phyloP scores from a whole-genome alignment of 2,329 filamentous ascomycete species.

The Thelonectria rubi region DNA sequence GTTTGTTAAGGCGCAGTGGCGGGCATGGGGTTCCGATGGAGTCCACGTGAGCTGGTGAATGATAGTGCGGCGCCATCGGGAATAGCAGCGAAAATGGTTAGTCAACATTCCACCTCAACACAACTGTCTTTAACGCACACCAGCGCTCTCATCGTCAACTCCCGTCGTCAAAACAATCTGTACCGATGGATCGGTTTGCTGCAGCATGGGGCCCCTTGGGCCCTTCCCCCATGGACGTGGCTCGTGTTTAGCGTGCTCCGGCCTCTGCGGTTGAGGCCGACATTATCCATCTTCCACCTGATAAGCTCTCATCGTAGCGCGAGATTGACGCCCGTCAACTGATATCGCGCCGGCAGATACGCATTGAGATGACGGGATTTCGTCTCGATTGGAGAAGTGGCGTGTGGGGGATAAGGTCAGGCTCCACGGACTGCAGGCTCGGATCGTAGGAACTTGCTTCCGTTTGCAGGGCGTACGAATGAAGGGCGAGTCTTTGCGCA shows the following conservation, averaged over 20 bases:
- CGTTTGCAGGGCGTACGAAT: neutral
- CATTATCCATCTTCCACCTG: conserved; percentile 3
- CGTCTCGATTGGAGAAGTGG: neutral
- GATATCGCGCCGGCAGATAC: conserved; percentile 1
- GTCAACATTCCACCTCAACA: neutral
- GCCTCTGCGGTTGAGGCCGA: conserved; percentile 6
- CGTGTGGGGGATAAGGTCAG: conserved; percentile 10
- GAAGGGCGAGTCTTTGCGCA: neutral
- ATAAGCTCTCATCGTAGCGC: conserved; percentile 16
- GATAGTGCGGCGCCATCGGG: neutral
- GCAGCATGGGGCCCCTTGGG: conserved; percentile 2
- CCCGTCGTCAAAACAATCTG: neutral
- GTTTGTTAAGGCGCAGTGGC: too few species aligned
- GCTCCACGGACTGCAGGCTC: conserved; percentile 7
- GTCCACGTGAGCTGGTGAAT: too few species aligned
- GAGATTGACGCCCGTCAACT: conserved; percentile 7
- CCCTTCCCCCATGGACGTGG: neutral
- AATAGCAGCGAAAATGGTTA: neutral
- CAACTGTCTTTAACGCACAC: neutral
- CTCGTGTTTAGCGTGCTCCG: conserved; percentile 4
- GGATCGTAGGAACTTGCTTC: neutral
- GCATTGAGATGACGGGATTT: neutral
- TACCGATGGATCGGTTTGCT: conserved; percentile 2
- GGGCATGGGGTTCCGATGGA: neutral
- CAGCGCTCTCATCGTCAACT: too few species aligned